phyloP scores from a whole-genome alignment of 2,329 filamentous ascomycete genomes.

The Cyclaneusma minus region DNA sequence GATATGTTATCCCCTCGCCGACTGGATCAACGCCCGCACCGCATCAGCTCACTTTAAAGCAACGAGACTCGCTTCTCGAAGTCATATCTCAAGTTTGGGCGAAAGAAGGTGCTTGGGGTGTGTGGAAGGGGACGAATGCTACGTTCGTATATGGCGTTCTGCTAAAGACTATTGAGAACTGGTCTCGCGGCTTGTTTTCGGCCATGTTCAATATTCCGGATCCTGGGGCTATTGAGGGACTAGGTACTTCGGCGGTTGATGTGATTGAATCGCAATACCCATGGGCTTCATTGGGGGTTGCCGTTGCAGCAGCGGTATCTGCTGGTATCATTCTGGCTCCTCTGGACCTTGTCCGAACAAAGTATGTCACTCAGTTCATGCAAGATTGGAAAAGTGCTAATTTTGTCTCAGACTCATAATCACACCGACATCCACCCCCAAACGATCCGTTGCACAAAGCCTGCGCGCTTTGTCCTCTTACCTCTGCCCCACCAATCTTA shows the following conservation, averaged over 20 bases:
- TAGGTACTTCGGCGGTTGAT: conserved; percentile 27
- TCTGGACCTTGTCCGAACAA: conserved; percentile 77
- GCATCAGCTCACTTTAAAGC: conserved; percentile 56
- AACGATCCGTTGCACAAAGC: conserved; percentile 57
- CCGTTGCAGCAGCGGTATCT: conserved; percentile 45
- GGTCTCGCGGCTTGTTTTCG: conserved; percentile 79
- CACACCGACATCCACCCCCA: conserved; percentile 61
- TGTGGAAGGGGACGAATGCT: conserved; percentile 88
- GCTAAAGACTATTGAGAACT: conserved; percentile 76
- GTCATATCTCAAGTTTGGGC: conserved; percentile 79
- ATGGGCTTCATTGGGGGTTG: conserved; percentile 63
- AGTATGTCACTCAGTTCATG: conserved; percentile 16
- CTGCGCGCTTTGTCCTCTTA: conserved; percentile 68
- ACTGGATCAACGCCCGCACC: conserved; percentile 24
- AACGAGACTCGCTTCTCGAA: conserved; percentile 68
- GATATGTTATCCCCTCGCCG: conserved; percentile 18
- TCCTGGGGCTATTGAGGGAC: conserved; percentile 41
- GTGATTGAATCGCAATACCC: conserved; percentile 74
- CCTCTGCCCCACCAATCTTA: conserved; percentile 51
- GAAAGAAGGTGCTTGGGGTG: conserved; percentile 76
- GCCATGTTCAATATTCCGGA: conserved; percentile 85
- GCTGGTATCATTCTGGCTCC: conserved; percentile 74
- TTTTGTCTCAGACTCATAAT: conserved; percentile 51
- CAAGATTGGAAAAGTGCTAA: neutral
- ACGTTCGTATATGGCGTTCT: conserved; percentile 86